Evolutionary conservation across 208 protist genomes (phyloP).

Genomic region (Trypanosoma congolense): DNA sequence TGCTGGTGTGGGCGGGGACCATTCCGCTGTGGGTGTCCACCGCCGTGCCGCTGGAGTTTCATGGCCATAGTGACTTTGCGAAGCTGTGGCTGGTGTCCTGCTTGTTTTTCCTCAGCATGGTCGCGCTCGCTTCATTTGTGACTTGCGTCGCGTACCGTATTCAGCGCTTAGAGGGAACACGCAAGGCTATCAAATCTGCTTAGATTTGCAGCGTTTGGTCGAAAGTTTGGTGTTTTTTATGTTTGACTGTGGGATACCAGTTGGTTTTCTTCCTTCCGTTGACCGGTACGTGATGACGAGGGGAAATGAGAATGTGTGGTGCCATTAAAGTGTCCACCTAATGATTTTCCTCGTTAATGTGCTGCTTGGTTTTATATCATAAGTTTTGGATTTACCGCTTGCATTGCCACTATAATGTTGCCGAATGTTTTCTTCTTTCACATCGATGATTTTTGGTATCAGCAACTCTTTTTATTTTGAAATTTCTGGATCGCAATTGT

Average conservation of each 20-base stretch:
- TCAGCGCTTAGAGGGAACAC: constrained; percentile 8
- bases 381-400: too few relatives aligned
- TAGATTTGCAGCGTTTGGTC: too few relatives aligned
- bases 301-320: too few relatives aligned
- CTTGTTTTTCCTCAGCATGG: constrained; percentile 83
- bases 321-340: too few relatives aligned
- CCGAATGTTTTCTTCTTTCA: too few relatives aligned
- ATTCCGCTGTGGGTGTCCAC: constrained; percentile 78
- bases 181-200: constrained; percentile 4
- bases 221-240: not conserved
- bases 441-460: too few relatives aligned
- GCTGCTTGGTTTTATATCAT: too few relatives aligned
- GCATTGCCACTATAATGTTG: too few relatives aligned
- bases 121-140: constrained; percentile 55
- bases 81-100: constrained; percentile 74
- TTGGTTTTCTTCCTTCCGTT: not conserved
- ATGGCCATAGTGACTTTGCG: constrained; percentile 72
- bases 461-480: too few relatives aligned
- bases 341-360: too few relatives aligned
- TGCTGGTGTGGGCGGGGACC: constrained; percentile 52
- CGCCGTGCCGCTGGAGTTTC: constrained; percentile 83
- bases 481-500: too few relatives aligned
- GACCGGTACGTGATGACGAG: too few relatives aligned
- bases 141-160: constrained; percentile 40
- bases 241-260: not conserved